A percentile compares a stretch with the other conserved stretches of the same genome.
Evolutionary conservation across 192 early-diverging fungal species (phyloP).

Genomic region (Umbelopsis ramanniana): DNA sequence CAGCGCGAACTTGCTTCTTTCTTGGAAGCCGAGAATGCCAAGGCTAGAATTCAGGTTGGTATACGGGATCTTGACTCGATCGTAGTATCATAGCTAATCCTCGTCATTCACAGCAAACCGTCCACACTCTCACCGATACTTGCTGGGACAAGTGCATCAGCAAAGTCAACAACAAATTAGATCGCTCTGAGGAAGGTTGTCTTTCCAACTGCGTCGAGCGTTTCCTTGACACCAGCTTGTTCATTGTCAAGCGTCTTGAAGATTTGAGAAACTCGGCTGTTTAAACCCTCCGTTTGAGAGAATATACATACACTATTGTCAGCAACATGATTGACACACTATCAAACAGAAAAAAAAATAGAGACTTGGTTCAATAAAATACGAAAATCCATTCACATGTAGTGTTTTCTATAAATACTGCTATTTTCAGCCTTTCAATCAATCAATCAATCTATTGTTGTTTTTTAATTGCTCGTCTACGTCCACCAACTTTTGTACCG

Average conservation of each 20-base stretch:
- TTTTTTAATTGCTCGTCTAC: slow-evolving; percentile 35
- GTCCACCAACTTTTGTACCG: slow-evolving; percentile 35
- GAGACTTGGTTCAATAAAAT: slow-evolving; percentile 15
- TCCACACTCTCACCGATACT: slow-evolving; percentile 52
- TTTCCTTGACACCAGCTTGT: slow-evolving; percentile 67
- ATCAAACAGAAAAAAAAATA: slow-evolving; percentile 8
- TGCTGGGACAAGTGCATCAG: slow-evolving; percentile 54
- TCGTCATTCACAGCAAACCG: slow-evolving; percentile 24
- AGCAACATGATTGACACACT: not conserved
- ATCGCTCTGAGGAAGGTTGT: slow-evolving; percentile 58
- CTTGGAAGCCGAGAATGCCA: slow-evolving; percentile 46
- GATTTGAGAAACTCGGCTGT: slow-evolving; percentile 40
- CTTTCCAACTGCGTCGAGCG: slow-evolving; percentile 74
- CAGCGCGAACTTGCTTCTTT: slow-evolving; percentile 46
- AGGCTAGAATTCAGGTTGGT: slow-evolving; percentile 43
- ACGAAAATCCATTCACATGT: slow-evolving; percentile 1
- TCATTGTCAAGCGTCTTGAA: slow-evolving; percentile 62
- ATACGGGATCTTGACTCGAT: not conserved
- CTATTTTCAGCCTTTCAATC: not conserved
- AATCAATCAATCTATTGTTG: slow-evolving; percentile 18
- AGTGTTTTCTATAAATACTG: slow-evolving; percentile 9
- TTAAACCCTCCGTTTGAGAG: slow-evolving; percentile 20
- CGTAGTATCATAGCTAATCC: not conserved
- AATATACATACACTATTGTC: not conserved
- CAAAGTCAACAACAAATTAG: slow-evolving; percentile 56